Evolutionary conservation across 306 rosid species (phyloP).

Genomic region (Dalbergia cochinchinensis): DNA sequence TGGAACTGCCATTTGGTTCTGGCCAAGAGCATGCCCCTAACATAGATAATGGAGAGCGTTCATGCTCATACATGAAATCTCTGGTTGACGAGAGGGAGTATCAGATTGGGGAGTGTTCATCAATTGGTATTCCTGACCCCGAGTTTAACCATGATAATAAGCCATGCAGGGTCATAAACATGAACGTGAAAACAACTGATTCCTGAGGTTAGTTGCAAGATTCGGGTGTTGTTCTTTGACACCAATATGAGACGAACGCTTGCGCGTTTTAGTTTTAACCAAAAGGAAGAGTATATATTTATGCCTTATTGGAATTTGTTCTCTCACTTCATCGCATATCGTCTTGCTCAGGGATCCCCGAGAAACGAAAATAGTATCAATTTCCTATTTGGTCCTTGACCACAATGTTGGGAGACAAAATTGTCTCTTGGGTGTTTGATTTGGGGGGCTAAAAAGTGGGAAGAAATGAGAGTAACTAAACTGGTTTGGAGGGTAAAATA

Average conservation of each 20-base stretch:
- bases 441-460: no score
- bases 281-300: background rate
- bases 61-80: conserved; percentile 75
- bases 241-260: conserved; percentile 8
- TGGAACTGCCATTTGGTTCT: conserved; percentile 71
- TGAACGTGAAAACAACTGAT: conserved; percentile 61
- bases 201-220: conserved; percentile 55
- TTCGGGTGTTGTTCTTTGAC: background rate
- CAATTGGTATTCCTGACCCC: conserved; percentile 57
- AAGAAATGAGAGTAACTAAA: no score
- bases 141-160: conserved; percentile 62
- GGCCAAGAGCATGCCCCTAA: conserved; percentile 69
- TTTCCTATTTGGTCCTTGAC: no score
- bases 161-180: conserved; percentile 61
- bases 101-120: conserved; percentile 71
- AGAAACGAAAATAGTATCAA: no score
- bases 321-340: background rate
- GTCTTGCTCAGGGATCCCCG: no score
- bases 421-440: no score
- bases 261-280: background rate
- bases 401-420: no score
- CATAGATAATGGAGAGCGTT: conserved; percentile 73
- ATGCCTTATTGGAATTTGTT: background rate
- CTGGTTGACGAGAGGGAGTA: conserved; percentile 79
- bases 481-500: no score